A percentile compares a stretch with the other conserved stretches of the same genome.
These are phyloP conservation scores for Cylindrotheca closterium DNA, from an alignment of 108 stramenopile species.

Conservation along the genomic window DNA sequence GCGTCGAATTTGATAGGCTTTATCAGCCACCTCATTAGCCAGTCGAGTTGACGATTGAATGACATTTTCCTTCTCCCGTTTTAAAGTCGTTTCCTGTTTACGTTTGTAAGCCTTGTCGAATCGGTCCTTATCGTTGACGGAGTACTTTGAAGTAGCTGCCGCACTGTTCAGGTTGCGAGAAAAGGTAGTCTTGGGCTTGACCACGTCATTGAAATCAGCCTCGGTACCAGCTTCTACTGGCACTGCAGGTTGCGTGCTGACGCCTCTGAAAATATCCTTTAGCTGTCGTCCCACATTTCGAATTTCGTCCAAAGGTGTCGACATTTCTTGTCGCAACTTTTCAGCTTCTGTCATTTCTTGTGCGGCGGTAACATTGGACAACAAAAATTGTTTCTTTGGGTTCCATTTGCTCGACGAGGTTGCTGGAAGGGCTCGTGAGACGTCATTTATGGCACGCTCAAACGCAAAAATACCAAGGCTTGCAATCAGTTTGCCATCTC, in stretches of 20 bases:
- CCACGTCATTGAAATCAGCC: background rate
- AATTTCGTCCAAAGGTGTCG: constrained; percentile 75
- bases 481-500: constrained; percentile 53
- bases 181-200: background rate
- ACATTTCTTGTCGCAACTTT: constrained; percentile 50
- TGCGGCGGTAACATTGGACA: constrained; percentile 20
- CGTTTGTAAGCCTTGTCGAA: constrained; percentile 66
- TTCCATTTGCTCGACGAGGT: constrained; percentile 34
- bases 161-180: background rate
- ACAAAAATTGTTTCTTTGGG: constrained; percentile 2
- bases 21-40: constrained; percentile 58
- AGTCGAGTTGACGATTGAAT: constrained; percentile 45
- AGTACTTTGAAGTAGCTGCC: constrained; percentile 14
- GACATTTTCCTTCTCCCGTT: constrained; percentile 57
- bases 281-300: constrained; percentile 64
- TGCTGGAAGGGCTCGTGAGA: constrained; percentile 70
- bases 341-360: background rate
- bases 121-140: constrained; percentile 35
- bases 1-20: constrained; percentile 66
- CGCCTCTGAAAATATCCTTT: constrained; percentile 56
- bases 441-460: constrained; percentile 71
- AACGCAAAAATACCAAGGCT: constrained; percentile 72
- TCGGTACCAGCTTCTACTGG: constrained; percentile 1
- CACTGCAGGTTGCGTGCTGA: too few species aligned
- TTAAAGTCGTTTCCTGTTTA: constrained; percentile 51